Percentiles rank a stretch among this genome's conserved stretches.
Evolutionary conservation across 352 stramenopile species (phyloP).

Genomic region (Lagenidium giganteum): DNA sequence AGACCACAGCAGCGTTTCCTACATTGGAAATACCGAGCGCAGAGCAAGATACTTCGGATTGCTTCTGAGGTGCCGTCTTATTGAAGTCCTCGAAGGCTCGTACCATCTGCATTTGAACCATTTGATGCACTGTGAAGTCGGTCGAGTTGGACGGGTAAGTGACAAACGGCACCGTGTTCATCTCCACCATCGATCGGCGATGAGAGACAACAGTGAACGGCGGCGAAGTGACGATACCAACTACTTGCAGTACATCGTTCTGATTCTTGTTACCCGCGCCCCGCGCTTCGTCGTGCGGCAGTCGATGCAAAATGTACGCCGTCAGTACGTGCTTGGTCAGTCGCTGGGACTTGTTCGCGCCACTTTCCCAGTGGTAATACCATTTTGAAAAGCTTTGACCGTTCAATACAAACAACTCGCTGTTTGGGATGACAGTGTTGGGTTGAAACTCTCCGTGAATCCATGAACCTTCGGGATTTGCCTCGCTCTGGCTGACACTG

Average conservation of each 20-base stretch:
- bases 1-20: no score
- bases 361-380: constrained; percentile 23
- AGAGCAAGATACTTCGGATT: no score
- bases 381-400: constrained; percentile 17
- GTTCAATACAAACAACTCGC: constrained; percentile 12
- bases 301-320: constrained; percentile 14
- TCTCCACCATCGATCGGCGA: constrained; percentile 21
- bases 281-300: neutral
- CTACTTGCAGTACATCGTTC: constrained; percentile 17
- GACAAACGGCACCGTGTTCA: neutral
- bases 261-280: neutral
- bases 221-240: constrained; percentile 29
- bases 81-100: no score
- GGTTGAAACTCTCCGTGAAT: constrained; percentile 10
- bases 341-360: constrained; percentile 15
- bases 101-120: no score
- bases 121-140: no score
- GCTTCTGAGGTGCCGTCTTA: no score
- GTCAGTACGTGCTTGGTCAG: constrained; percentile 16
- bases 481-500: constrained; percentile 14
- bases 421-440: neutral
- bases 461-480: constrained; percentile 15
- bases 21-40: no score
- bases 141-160: no score
- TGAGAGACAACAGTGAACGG: constrained; percentile 41